Base-by-base conservation (phyloP, 352 stramenopile species). In the Globisporangium carolinianum region DNA sequence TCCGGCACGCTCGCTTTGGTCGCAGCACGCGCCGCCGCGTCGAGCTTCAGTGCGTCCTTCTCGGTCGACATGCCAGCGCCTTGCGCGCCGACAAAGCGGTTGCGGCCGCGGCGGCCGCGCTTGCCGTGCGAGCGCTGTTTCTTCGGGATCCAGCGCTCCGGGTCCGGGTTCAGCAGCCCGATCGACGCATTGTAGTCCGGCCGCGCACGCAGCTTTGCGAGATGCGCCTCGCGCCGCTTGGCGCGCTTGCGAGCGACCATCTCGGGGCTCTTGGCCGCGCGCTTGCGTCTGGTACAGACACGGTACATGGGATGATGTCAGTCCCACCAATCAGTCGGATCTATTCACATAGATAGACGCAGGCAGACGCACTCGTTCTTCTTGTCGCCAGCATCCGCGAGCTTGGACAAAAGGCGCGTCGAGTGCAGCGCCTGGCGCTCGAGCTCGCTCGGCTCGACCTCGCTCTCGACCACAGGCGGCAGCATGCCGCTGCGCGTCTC, bases 71-170 rank as follows among this genome's bases (percentile, higher is more conserved):
- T 88, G 42, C 83, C 83, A 41, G 83, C 74, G 47, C 83, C 83
- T 49, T 94, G 83, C 6, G 83, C 83, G 43, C 83, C 83, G 9
- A 94, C 79, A 62, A 94, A 94, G 60, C 83, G 83, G 67, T 91
- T 90, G 65, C 81, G 77, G 36, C 79, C 79, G 53, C 80, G 79
- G 61, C 83, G 83, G 9, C 80, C 79, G 58, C 82, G 79, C 68
- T 88, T 88, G 48, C 77, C 70, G 52, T 89, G 72, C 59, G 81
- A 89, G 37, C 83, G 81, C 72, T 94, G 83, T 63, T 94, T 94
- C 58, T 82, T 80, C n/a, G 83, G 79, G 61, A 94, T 90, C 83
- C 83, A 94, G 52, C 83, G 81, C 67, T 91, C 83, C 15, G 81
- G 81, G 52, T 94, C 79, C 11, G 83, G 83, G 47, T 83, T 86